These are phyloP conservation scores for Sarcodon aspratus DNA, from an alignment of 768 basidiomycete species.

Conservation along the genomic window DNA sequence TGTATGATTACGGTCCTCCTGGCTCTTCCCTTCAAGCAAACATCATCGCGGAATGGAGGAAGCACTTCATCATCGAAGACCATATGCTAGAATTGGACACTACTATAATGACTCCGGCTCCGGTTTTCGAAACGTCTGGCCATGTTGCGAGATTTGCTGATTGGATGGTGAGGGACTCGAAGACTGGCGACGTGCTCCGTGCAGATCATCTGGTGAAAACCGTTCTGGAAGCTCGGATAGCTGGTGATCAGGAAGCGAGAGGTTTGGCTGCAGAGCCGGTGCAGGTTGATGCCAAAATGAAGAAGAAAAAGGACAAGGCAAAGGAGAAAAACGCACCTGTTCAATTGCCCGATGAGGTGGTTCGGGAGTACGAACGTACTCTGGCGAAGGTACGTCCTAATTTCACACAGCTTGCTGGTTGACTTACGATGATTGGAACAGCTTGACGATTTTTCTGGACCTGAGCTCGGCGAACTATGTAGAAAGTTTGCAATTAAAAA, in stretches of 20 bases:
- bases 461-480: slow-evolving; percentile 82
- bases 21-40: slow-evolving; percentile 95
- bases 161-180: slow-evolving; percentile 97
- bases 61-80: slow-evolving; percentile 97
- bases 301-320: slow-evolving; percentile 74
- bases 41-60: slow-evolving; percentile 92
- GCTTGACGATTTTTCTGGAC: slow-evolving; percentile 92
- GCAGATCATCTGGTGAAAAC: slow-evolving; percentile 94
- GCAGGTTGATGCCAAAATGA: slow-evolving; percentile 45
- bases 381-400: slow-evolving; percentile 69
- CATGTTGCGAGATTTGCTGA: slow-evolving; percentile 98
- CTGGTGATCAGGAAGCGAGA: slow-evolving; percentile 84
- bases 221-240: slow-evolving; percentile 83
- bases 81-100: slow-evolving; percentile 98
- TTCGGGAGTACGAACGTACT: slow-evolving; percentile 67
- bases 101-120: slow-evolving; percentile 91
- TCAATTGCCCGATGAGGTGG: slow-evolving; percentile 61
- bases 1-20: slow-evolving; percentile 97
- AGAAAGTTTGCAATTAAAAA: slow-evolving; percentile 70
- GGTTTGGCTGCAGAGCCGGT: slow-evolving; percentile 53
- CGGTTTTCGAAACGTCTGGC: slow-evolving; percentile 94
- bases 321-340: slow-evolving; percentile 64
- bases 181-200: slow-evolving; percentile 93
- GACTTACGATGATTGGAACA: slow-evolving; percentile 18
- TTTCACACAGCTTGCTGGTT: neutral